These are phyloP conservation scores for Gaeumannomyces tritici DNA, from an alignment of 2,329 filamentous ascomycete species.

Conservation along the genomic window DNA sequence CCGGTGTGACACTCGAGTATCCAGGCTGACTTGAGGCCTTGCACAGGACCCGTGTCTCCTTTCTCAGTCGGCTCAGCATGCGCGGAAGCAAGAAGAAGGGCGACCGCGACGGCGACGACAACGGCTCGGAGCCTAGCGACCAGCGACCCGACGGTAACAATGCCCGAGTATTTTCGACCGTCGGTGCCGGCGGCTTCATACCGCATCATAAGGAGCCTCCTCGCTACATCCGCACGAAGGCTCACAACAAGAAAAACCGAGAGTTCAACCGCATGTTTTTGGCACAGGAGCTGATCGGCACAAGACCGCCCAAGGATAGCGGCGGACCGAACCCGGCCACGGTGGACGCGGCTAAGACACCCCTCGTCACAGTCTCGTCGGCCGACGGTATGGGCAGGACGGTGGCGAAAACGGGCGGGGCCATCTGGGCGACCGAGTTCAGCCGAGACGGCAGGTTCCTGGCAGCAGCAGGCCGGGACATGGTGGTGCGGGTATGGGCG, in stretches of 20 bases:
- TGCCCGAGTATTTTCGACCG: slow-evolving; percentile 71
- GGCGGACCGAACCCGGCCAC: background rate
- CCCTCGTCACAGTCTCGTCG: slow-evolving; percentile 17
- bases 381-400: slow-evolving; percentile 25
- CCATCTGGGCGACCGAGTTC: slow-evolving; percentile 89
- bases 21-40: background rate
- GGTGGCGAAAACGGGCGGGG: slow-evolving; percentile 40
- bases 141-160: slow-evolving; percentile 67
- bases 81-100: slow-evolving; percentile 62
- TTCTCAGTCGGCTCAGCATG: slow-evolving; percentile 73
- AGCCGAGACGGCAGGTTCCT: slow-evolving; percentile 86
- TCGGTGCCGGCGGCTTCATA: slow-evolving; percentile 64
- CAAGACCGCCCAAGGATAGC: slow-evolving; percentile 23
- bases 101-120: slow-evolving; percentile 49
- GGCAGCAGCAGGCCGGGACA: slow-evolving; percentile 86
- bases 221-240: slow-evolving; percentile 77
- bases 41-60: slow-evolving; percentile 45
- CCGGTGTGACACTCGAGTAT: background rate
- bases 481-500: slow-evolving; percentile 76
- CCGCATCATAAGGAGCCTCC: slow-evolving; percentile 83
- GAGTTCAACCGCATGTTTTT: slow-evolving; percentile 86
- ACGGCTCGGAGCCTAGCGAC: slow-evolving; percentile 61
- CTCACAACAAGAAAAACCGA: slow-evolving; percentile 69
- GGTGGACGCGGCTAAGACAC: slow-evolving; percentile 3
- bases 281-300: slow-evolving; percentile 76